Conservation (phyloP, 805 yeast genomes). For the Metschnikowia chrysomelidarum region DNA sequence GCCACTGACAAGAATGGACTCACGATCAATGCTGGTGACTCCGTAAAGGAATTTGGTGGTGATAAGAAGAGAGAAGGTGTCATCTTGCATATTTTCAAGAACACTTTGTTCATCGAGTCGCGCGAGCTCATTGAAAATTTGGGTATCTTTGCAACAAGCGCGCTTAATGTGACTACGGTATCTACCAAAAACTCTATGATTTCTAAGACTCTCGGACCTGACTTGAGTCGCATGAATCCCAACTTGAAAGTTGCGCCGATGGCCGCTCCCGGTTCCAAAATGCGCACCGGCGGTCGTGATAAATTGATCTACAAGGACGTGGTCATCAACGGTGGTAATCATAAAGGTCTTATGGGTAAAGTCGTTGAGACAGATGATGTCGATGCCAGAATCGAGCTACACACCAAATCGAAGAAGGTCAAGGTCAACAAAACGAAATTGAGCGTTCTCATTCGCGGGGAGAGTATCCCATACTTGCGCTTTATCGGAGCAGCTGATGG, state of each 20-base stretch:
- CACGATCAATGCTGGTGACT: slow-evolving; percentile 86
- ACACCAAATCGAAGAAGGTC: slow-evolving; percentile 84
- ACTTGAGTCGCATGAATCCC: slow-evolving; percentile 87
- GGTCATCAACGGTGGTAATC: slow-evolving; percentile 84
- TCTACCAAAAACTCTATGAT: slow-evolving; percentile 76
- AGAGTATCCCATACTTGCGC: slow-evolving; percentile 73
- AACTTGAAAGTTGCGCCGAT: slow-evolving; percentile 48
- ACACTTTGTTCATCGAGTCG: slow-evolving; percentile 74
- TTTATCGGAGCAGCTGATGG: slow-evolving; percentile 55
- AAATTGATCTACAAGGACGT: slow-evolving; percentile 80
- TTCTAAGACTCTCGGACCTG: slow-evolving; percentile 56
- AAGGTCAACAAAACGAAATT: slow-evolving; percentile 79
- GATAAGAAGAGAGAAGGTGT: slow-evolving; percentile 83
- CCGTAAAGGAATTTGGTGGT: slow-evolving; percentile 79
- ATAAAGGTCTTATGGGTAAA: slow-evolving; percentile 92
- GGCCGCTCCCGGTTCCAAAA: slow-evolving; percentile 46
- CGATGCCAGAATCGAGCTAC: slow-evolving; percentile 88
- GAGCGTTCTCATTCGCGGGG: slow-evolving; percentile 68
- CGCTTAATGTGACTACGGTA: slow-evolving; percentile 75
- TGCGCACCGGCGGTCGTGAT: slow-evolving; percentile 71
- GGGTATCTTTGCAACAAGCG: slow-evolving; percentile 84
- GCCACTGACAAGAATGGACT: slow-evolving; percentile 86
- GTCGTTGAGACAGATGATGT: slow-evolving; percentile 92
- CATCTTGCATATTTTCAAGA: slow-evolving; percentile 82
- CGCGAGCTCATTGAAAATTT: slow-evolving; percentile 78